A percentile compares a stretch with the other conserved stretches of the same genome.
phyloP scores from a whole-genome alignment of 2,329 filamentous ascomycete species.

The Ceratocystis cubensis region DNA sequence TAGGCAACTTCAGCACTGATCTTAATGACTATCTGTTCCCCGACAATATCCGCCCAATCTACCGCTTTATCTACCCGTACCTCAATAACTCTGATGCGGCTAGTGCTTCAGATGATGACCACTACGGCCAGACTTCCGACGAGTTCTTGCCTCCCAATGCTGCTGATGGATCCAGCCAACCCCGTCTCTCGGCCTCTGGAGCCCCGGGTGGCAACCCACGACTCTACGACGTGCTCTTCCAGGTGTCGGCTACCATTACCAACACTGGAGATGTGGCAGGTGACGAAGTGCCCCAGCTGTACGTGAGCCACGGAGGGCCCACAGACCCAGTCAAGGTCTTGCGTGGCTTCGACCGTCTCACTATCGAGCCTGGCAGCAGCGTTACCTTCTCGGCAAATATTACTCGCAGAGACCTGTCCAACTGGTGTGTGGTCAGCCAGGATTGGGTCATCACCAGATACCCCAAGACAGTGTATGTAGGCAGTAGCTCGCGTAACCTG shows the following conservation, averaged over 20 bases:
- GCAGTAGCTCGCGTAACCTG: conserved; percentile 43
- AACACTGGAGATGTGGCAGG: conserved; percentile 56
- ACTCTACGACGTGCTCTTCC: conserved; percentile 59
- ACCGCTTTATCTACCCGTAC: conserved; percentile 57
- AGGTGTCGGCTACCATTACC: conserved; percentile 52
- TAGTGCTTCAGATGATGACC: conserved; percentile 43
- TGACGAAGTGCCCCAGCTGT: conserved; percentile 64
- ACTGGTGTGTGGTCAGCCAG: conserved; percentile 70
- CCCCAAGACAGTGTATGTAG: conserved; percentile 43
- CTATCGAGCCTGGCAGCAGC: conserved; percentile 55
- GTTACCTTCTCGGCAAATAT: conserved; percentile 55
- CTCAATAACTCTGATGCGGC: conserved; percentile 50
- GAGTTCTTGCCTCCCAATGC: conserved; percentile 50
- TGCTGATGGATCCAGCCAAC: conserved; percentile 43
- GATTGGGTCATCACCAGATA: conserved; percentile 60
- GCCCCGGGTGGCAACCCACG: conserved; percentile 50
- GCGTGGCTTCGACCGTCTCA: conserved; percentile 67
- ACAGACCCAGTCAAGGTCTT: conserved; percentile 56
- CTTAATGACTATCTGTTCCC: conserved; percentile 58
- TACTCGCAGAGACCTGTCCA: conserved; percentile 69
- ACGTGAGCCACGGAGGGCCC: conserved; percentile 68
- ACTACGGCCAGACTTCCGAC: conserved; percentile 46
- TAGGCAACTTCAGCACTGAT: conserved; percentile 52
- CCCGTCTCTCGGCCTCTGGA: conserved; percentile 38
- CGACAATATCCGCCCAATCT: conserved; percentile 38